phyloP scores from a whole-genome alignment of 805 yeast genomes.

The Cyberlindnera misumaiensis region DNA sequence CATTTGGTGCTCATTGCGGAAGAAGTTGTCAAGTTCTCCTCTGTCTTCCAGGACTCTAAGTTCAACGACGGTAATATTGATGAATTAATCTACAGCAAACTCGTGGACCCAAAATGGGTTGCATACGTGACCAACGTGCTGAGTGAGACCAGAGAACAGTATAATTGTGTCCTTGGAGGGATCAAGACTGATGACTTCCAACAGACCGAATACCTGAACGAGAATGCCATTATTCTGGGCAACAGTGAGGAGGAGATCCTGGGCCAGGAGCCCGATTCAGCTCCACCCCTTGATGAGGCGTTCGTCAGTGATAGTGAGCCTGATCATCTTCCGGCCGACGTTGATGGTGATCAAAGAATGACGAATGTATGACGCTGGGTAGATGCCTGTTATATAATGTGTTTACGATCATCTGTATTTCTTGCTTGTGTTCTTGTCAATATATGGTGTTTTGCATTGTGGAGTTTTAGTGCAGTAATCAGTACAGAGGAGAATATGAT shows the following conservation, averaged over 20 bases:
- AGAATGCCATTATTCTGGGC: conserved; percentile 21
- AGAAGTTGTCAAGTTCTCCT: conserved; percentile 83
- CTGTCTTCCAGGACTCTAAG: conserved; percentile 25
- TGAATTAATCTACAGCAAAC: conserved; percentile 19
- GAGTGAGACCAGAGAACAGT: conserved; percentile 77
- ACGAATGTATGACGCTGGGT: conserved; percentile 4
- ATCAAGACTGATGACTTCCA: conserved; percentile 25
- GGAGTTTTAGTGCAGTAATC: too few relatives aligned
- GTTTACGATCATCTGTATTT: too few relatives aligned
- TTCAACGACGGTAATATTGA: conserved; percentile 21
- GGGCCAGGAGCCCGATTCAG: conserved; percentile 12
- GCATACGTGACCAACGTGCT: conserved; percentile 68
- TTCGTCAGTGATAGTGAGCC: neutral
- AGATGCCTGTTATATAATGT: too few relatives aligned
- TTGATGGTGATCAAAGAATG: conserved; percentile 9
- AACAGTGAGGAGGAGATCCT: conserved; percentile 23
- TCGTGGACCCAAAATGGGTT: conserved; percentile 51
- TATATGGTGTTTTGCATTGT: too few relatives aligned
- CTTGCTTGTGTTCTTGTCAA: too few relatives aligned
- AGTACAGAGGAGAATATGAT: too few relatives aligned
- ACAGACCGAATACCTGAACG: conserved; percentile 17
- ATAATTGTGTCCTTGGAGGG: conserved; percentile 82
- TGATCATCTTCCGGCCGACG: conserved; percentile 1
- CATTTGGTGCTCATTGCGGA: conserved; percentile 90
- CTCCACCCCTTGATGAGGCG: conserved; percentile 5